These are phyloP conservation scores for Dalbergia oliveri DNA, from an alignment of 306 rosid genomes.

Conservation along the genomic window DNA sequence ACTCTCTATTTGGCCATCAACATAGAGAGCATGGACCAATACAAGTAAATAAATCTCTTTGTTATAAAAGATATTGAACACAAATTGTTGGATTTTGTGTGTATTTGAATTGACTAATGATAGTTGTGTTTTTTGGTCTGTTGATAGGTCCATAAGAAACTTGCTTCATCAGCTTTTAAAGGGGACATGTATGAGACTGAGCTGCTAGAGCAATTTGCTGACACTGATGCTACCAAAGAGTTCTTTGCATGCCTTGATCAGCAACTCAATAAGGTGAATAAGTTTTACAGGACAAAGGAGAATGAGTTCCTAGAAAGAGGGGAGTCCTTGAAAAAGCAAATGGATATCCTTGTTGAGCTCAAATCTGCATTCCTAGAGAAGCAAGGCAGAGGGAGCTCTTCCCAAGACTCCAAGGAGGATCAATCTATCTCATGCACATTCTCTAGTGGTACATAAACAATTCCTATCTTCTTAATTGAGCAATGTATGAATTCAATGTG, in stretches of 20 bases:
- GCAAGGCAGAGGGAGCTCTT: constrained; percentile 18
- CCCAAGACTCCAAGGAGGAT: constrained; percentile 70
- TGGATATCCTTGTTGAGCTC: constrained; percentile 79
- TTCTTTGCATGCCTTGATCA: constrained; percentile 84
- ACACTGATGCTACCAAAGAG: constrained; percentile 80
- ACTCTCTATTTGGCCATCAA: constrained; percentile 69
- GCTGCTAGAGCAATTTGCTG: constrained; percentile 82
- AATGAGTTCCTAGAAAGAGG: constrained; percentile 90
- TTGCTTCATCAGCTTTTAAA: constrained; percentile 75
- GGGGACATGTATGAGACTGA: constrained; percentile 95
- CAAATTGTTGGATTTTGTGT: neutral
- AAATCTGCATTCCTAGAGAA: constrained; percentile 67
- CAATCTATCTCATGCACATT: constrained; percentile 80
- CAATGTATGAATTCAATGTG: neutral
- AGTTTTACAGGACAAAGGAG: constrained; percentile 80
- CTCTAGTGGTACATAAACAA: constrained; percentile 68
- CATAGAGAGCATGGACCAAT: constrained; percentile 83
- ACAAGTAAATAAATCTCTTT: constrained; percentile 66
- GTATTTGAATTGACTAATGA: constrained; percentile 10
- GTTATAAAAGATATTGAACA: neutral
- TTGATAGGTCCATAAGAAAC: constrained; percentile 84
- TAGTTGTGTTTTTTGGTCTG: neutral
- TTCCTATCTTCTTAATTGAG: constrained; percentile 7
- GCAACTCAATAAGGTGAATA: constrained; percentile 91
- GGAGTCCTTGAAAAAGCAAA: constrained; percentile 80